Base-by-base conservation (phyloP, 1,139 yeast genomes). In the Debaryomycetaceae sp. region DNA sequence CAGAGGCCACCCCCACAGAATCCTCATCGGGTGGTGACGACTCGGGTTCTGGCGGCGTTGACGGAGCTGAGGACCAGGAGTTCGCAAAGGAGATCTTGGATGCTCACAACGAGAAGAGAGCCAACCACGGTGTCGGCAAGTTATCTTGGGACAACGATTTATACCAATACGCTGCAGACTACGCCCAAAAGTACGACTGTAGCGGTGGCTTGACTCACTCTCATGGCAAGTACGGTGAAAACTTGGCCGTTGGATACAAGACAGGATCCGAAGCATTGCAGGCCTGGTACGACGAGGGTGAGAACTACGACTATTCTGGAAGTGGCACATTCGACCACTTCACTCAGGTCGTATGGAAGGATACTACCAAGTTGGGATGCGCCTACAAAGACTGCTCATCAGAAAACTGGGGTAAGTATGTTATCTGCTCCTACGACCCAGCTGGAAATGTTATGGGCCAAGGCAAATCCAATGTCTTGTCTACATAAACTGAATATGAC, bases 331-430 rank as follows among this genome's bases (percentile, higher is more conserved):
- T 83, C 49, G 84, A 87, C 51, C 97, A 89, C 68, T 89, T 88
- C 73, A 87, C 96, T 38, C 95, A 87, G 66, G 77, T 89, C 51
- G 84, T 89, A 42, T 89, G 97, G 96, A 83, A 82, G 64, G 65
- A 70, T 33, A 70, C 90, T 47, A 75, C 83, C 36, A 65, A 79
- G 61, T 64, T 89, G 20, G 96, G 96, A 36, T 89, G 97, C 70
- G 96, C 87, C 47, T 71, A 72, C 62, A 68, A 72, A 52, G 71
- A 73, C 49, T 80, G 85, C 58, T 71, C 75, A 24, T 58, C 63
- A 9, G 60, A 69, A 48, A 63, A 63, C 57, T 75, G 72, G 68
- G 79, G 80, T n/a, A 66, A 68, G 50, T 78, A 79, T 56, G 67
- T 78, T 24, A 72, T 79, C 40, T 80, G 85, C 54, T 75, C 75